Conservation (phyloP, 2,329 filamentous ascomycete genomes). For the Fonsecaea pedrosoi region DNA sequence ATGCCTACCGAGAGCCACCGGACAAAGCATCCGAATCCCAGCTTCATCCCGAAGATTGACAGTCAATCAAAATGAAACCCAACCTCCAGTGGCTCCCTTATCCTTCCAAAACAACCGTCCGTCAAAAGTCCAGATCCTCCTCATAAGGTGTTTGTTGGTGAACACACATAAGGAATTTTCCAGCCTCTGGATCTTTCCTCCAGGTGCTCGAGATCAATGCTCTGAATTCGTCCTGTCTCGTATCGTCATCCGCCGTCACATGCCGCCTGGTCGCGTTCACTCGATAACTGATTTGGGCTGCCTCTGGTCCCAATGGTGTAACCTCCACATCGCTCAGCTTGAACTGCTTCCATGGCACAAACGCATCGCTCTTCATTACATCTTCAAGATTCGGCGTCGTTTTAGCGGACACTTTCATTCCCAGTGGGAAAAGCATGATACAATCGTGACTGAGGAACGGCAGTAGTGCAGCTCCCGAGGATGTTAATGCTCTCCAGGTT, state of each 20-base stretch:
- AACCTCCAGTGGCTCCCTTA: background rate
- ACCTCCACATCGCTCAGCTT: conserved; percentile 36
- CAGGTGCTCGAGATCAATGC: conserved; percentile 39
- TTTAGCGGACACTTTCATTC: conserved; percentile 36
- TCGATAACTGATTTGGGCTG: conserved; percentile 38
- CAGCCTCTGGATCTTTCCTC: conserved; percentile 37
- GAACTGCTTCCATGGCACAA: conserved; percentile 39
- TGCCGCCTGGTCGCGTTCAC: conserved; percentile 36
- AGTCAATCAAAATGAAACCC: background rate
- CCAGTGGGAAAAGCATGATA: conserved; percentile 39
- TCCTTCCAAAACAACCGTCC: background rate
- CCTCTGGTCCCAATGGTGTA: conserved; percentile 34
- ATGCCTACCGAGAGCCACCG: background rate
- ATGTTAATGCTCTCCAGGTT: conserved; percentile 38
- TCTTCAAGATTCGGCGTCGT: conserved; percentile 38
- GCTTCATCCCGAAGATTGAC: background rate
- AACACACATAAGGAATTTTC: conserved; percentile 37
- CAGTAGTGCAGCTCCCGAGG: conserved; percentile 34
- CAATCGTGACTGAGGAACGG: conserved; percentile 40
- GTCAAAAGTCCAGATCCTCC: conserved; percentile 25
- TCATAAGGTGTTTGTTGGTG: conserved; percentile 41
- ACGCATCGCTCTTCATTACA: conserved; percentile 40
- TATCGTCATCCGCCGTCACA: conserved; percentile 33
- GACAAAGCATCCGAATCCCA: background rate
- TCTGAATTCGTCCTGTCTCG: conserved; percentile 34